Conservation (phyloP, 1,284 basidiomycete genomes). For the Austroboletus olivaceoglutinosus region DNA sequence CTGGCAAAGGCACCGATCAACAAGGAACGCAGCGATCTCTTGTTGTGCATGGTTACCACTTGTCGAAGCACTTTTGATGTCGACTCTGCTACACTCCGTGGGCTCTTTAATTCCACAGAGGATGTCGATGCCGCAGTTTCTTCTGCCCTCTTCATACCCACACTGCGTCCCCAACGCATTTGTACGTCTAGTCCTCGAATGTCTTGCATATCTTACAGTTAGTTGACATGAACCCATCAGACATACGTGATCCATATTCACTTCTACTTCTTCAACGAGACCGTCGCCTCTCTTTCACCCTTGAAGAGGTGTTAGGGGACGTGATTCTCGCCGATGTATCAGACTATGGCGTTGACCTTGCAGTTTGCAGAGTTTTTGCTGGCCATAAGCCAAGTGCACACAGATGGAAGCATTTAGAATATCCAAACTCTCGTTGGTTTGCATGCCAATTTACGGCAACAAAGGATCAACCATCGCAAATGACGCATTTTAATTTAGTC, state of each 20-base stretch:
- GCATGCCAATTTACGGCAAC: not conserved
- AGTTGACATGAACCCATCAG: not conserved
- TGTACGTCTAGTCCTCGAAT: not conserved
- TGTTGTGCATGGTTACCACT: not conserved
- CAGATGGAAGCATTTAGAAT: not conserved
- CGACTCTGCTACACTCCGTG: not conserved
- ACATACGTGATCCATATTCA: not conserved
- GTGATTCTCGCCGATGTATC: constrained; percentile 1
- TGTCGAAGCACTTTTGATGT: not conserved
- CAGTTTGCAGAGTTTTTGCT: constrained; percentile 35
- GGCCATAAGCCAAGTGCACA: not conserved
- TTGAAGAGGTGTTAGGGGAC: not conserved
- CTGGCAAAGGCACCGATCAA: not conserved
- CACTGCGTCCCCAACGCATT: not conserved
- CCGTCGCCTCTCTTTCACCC: not conserved
- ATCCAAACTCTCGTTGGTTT: not conserved
- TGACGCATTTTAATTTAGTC: constrained; percentile 1
- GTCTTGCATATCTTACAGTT: too few relatives aligned
- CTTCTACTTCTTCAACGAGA: not conserved
- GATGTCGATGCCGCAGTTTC: not conserved
- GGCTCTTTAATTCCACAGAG: not conserved
- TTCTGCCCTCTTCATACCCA: not conserved
- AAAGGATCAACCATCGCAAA: not conserved
- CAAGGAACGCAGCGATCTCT: not conserved
- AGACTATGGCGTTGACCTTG: constrained; percentile 29